Evolutionary conservation across 2,329 filamentous ascomycete species (phyloP), one percentile per base, ranked within the genome.

Genomic region (Aureobasidium namibiae): DNA sequence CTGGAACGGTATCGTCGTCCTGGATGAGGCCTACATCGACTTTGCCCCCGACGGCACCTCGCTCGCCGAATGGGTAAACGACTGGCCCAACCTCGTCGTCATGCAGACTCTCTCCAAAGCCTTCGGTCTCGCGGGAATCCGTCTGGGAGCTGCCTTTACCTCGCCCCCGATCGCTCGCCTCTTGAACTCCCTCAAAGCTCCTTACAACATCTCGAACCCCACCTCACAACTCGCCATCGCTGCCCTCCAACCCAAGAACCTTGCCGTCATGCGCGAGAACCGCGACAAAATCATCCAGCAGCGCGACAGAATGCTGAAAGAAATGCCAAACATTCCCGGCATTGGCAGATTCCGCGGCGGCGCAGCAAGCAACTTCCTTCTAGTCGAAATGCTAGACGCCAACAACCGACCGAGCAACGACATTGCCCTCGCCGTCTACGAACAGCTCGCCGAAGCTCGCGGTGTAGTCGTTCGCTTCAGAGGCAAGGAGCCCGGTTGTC

Each of bases 101-200:
- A 90, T 97, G 89, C 94, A 99, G 78, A 99, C 94, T 1, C 81
- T 97, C n/a, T 95, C 89, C 68, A 99, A 99, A 74, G 94, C 91
- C 0, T 99, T 99, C 69, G 94, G 94, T 29, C 82, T 99, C 69
- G 94, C 94, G 4, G 94, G 92, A 53, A 96, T 99, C 70, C 82
- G 94, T 16, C 80, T 99, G 1, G 94, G 94, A 48, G 89, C 86
- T 8, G 90, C 90, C 0, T 99, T 96, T 70, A 82, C 89, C 5
- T 82, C 85, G 10, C 80, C 85, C 0, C 80, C 84, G 6, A 86
- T 99, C 63, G 91, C 92, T 2, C 74, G 76, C 16, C 78, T 99
- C 13, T 80, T 99, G 59, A 99, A 99, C 76, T 91, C 82, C 70
- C 80, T 99, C 68, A 97, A 97, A 75, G 92, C 94, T 0, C 94